phyloP scores from a whole-genome alignment of 164 flowering plant genomes.

The Saururus chinensis region DNA sequence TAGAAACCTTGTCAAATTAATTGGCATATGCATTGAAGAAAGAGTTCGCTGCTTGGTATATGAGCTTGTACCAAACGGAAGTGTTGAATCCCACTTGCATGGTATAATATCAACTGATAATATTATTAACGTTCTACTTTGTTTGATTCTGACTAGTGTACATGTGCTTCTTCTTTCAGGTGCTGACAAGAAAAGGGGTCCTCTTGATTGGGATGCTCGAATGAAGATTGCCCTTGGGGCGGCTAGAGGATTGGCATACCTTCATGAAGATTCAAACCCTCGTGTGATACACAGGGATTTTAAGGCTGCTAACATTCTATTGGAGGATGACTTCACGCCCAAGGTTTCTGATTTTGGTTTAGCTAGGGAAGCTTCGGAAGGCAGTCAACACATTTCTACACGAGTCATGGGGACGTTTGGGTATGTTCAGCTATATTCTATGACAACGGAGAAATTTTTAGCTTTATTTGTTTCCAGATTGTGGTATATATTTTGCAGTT shows the following conservation, averaged over 20 bases:
- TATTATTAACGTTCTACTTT: too few relatives aligned
- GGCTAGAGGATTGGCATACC: slow-evolving; percentile 96
- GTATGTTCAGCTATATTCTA: slow-evolving; percentile 20
- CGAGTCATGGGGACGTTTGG: slow-evolving; percentile 91
- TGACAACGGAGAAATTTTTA: neutral
- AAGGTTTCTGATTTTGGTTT: slow-evolving; percentile 97
- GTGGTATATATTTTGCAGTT: neutral
- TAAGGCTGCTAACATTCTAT: slow-evolving; percentile 84
- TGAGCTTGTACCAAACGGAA: slow-evolving; percentile 87
- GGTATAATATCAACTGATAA: slow-evolving; percentile 30
- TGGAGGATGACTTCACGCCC: slow-evolving; percentile 89
- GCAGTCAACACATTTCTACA: slow-evolving; percentile 63
- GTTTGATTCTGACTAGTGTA: neutral
- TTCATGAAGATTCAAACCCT: slow-evolving; percentile 98
- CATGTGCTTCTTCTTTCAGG: neutral
- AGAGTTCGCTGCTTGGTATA: slow-evolving; percentile 79
- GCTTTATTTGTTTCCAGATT: neutral
- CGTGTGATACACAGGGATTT: slow-evolving; percentile 97
- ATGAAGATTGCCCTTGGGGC: slow-evolving; percentile 96
- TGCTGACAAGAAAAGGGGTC: slow-evolving; percentile 6
- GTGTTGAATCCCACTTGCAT: slow-evolving; percentile 96
- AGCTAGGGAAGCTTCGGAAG: slow-evolving; percentile 85
- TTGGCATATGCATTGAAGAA: slow-evolving; percentile 88
- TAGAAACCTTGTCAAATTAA: slow-evolving; percentile 86
- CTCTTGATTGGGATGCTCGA: slow-evolving; percentile 93